These are phyloP conservation scores for Dispira simplex DNA, from an alignment of 192 early-diverging fungal genomes.

Conservation along the genomic window DNA sequence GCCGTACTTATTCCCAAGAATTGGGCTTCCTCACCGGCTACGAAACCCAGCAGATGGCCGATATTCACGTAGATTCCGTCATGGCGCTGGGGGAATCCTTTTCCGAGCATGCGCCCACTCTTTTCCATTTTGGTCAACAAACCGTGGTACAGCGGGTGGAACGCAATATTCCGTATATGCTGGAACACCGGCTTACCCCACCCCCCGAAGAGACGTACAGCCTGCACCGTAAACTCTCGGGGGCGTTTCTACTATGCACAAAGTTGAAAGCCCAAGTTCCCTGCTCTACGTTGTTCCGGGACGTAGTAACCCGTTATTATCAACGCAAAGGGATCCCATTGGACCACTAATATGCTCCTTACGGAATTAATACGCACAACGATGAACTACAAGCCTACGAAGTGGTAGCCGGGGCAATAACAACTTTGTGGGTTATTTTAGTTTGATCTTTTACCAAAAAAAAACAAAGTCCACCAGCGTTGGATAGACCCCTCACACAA, in stretches of 20 bases:
- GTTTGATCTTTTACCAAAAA: too few species aligned
- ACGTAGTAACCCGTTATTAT: neutral
- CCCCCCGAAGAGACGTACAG: conserved; percentile 98
- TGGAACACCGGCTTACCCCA: conserved; percentile 81
- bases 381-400: too few species aligned
- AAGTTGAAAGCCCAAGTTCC: conserved; percentile 48
- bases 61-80: conserved; percentile 81
- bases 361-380: too few species aligned
- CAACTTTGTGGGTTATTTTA: too few species aligned
- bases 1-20: conserved; percentile 56
- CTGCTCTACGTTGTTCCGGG: conserved; percentile 12
- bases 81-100: conserved; percentile 82
- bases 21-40: conserved; percentile 88
- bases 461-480: too few species aligned
- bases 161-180: conserved; percentile 86
- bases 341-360: too few species aligned
- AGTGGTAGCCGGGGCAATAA: too few species aligned
- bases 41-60: conserved; percentile 73
- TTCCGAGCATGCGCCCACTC: conserved; percentile 31
- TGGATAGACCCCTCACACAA: too few species aligned
- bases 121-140: conserved; percentile 47
- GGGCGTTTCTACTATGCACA: conserved; percentile 81
- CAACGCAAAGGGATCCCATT: neutral
- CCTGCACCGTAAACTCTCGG: conserved; percentile 85
- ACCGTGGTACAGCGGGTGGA: conserved; percentile 71